Evolutionary conservation across 1,284 basidiomycete species (phyloP), one percentile per base, ranked within the genome.

Genomic region (Heterobasidion irregulare): DNA sequence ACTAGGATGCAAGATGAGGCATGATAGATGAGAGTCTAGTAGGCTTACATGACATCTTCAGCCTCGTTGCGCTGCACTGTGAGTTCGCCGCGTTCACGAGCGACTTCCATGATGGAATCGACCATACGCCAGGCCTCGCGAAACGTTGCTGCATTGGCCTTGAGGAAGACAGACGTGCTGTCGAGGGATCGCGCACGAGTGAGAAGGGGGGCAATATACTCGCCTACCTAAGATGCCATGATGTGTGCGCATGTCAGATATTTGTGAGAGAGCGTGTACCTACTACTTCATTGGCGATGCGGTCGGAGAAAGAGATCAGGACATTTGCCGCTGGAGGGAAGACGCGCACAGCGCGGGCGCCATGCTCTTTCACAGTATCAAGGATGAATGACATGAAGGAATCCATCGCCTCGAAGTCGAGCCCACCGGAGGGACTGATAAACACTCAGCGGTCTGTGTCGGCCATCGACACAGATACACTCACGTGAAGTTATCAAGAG

Each of bases 341-440:
- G 9, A 98, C 86, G 8, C 86, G 77, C 4, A 86, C 83, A 1
- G 94, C 92, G 32, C 88, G 75, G 4, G 84, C 75, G 1, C 94
- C 94, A 61, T 98, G 87, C 45, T 86, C 81, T 3, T 73, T 67
- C 10, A 98, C 75, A 5, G 85, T 75, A 4, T 72, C 70, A 1
- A 94, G 66, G 2, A 95, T 75, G 50, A 80, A 78, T 0, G 73
- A 72, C 74, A 98, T 94, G 70, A 95, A 98, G 13, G 75, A 78
- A 65, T 97, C 93, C 96, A 98, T 98, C 0, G 95, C 82, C 18
- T 87, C 88, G 64, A 99, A 98, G 64, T 91, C 84, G 38, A 96
- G 76, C 26, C 72, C 68, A 13, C 75, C 76, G n/a, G 78, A 71
- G 47, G 70, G 58, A 64, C 70, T 77, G 43, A 52, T 34, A 41